These are phyloP conservation scores for Zangia roseola DNA, from an alignment of 768 basidiomycete species.

Conservation along the genomic window DNA sequence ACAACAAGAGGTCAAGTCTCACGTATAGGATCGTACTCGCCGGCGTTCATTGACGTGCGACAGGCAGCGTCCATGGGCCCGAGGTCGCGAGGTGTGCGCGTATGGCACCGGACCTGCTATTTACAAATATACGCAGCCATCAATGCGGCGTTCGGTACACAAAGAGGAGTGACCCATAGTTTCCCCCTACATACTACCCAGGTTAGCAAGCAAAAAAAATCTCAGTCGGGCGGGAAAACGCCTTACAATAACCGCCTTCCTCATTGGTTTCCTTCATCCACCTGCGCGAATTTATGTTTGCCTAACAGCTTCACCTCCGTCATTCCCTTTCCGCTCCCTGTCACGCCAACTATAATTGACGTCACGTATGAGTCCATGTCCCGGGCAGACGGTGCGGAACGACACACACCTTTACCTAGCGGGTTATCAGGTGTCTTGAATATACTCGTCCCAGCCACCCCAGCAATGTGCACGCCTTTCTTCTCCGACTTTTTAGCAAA, in stretches of 20 bases:
- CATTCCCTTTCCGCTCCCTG: slow-evolving; percentile 88
- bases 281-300: slow-evolving; percentile 72
- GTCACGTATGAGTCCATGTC: slow-evolving; percentile 15
- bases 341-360: slow-evolving; percentile 71
- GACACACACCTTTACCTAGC: slow-evolving; percentile 68
- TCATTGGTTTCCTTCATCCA: slow-evolving; percentile 44
- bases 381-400: slow-evolving; percentile 14
- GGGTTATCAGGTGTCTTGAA: slow-evolving; percentile 96
- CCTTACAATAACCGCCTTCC: slow-evolving; percentile 10
- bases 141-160: slow-evolving; percentile 25
- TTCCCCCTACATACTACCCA: slow-evolving; percentile 7
- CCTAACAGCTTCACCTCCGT: slow-evolving; percentile 64
- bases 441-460: slow-evolving; percentile 84
- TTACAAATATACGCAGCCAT: slow-evolving; percentile 26
- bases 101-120: slow-evolving; percentile 24
- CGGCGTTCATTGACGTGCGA: slow-evolving; percentile 15
- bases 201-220: slow-evolving; percentile 10
- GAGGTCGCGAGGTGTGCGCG: slow-evolving; percentile 10
- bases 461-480: slow-evolving; percentile 90
- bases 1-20: slow-evolving; percentile 21
- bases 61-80: slow-evolving; percentile 8
- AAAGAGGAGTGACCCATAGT: slow-evolving; percentile 16
- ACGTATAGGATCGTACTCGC: slow-evolving; percentile 23
- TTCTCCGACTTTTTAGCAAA: slow-evolving; percentile 94
- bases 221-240: background rate